Percentiles rank a stretch among this genome's conserved stretches.
These are phyloP conservation scores for Saccharomyces uvarum DNA, from an alignment of 1,139 yeast species.

Conservation along the genomic window DNA sequence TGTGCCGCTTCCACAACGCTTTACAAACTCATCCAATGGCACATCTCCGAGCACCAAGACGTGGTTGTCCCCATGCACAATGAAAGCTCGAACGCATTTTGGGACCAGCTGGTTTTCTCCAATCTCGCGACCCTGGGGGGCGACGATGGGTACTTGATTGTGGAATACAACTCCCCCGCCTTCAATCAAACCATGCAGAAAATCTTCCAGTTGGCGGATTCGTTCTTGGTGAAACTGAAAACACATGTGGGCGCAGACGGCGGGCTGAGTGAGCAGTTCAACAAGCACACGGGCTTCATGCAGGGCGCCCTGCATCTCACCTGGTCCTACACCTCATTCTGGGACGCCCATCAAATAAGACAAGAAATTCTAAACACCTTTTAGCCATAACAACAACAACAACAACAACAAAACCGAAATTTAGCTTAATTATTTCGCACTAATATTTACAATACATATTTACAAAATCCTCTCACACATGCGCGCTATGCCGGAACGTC, in stretches of 20 bases:
- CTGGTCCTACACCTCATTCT: slow-evolving; percentile 83
- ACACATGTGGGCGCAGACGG: slow-evolving; percentile 71
- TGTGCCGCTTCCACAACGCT: slow-evolving; percentile 55
- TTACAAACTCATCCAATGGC: slow-evolving; percentile 35
- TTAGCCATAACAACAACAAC: background rate
- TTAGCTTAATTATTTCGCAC: background rate
- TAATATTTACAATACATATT: background rate
- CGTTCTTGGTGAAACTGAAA: slow-evolving; percentile 63
- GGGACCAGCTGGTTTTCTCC: slow-evolving; percentile 6
- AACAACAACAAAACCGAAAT: background rate
- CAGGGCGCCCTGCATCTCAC: slow-evolving; percentile 83
- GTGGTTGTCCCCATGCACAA: slow-evolving; percentile 26
- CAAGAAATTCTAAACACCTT: slow-evolving; percentile 29
- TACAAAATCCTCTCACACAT: background rate
- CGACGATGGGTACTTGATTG: slow-evolving; percentile 19
- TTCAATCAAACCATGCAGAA: slow-evolving; percentile 41
- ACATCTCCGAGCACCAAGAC: slow-evolving; percentile 33
- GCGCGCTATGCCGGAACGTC: slow-evolving; percentile 39
- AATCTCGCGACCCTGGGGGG: background rate
- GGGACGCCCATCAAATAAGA: slow-evolving; percentile 66
- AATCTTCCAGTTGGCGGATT: slow-evolving; percentile 59
- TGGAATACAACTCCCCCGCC: slow-evolving; percentile 42
- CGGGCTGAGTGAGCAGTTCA: slow-evolving; percentile 82
- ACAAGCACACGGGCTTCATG: slow-evolving; percentile 71
- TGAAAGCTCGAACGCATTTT: slow-evolving; percentile 26